Evolutionary conservation across 2,329 filamentous ascomycete genomes (phyloP).

Genomic region (Sordariomycetes sp.): DNA sequence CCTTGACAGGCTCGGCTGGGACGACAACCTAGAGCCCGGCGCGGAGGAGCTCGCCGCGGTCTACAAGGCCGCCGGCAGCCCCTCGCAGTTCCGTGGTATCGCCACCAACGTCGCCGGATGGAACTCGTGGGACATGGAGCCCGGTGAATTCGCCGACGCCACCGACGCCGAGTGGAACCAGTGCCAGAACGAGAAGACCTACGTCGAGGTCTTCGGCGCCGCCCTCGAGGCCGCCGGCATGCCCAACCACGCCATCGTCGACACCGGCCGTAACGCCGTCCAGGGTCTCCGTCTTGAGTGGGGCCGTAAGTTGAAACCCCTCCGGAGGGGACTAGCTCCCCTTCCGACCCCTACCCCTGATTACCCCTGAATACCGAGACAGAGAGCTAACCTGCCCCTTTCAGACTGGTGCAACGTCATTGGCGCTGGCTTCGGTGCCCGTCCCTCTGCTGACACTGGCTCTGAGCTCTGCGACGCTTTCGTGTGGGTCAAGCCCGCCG

Average conservation of each 20-base stretch:
- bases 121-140: slow-evolving; percentile 25
- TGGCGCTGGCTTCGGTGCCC: slow-evolving; percentile 48
- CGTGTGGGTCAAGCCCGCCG: slow-evolving; percentile 57
- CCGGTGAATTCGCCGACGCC: slow-evolving; percentile 29
- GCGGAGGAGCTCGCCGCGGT: slow-evolving; percentile 26
- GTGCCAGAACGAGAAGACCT: slow-evolving; percentile 30
- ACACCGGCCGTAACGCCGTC: slow-evolving; percentile 28
- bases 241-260: slow-evolving; percentile 30
- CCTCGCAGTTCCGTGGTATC: slow-evolving; percentile 25
- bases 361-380: not conserved
- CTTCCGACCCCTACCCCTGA: not conserved
- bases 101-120: slow-evolving; percentile 28
- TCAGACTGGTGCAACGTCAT: slow-evolving; percentile 51
- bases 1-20: slow-evolving; percentile 38
- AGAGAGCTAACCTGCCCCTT: slow-evolving; percentile 24
- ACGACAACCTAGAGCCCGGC: slow-evolving; percentile 39
- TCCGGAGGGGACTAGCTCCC: not conserved
- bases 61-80: slow-evolving; percentile 24
- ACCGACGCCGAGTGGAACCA: slow-evolving; percentile 27
- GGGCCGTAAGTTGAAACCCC: slow-evolving; percentile 15
- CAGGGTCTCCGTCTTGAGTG: slow-evolving; percentile 29
- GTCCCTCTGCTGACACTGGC: slow-evolving; percentile 46
- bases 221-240: slow-evolving; percentile 25
- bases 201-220: slow-evolving; percentile 27
- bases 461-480: slow-evolving; percentile 48